Percentiles rank a stretch among this genome's conserved stretches.
Evolutionary conservation across 371 early-diverging fungal genomes (phyloP).

Genomic region (Coemansia sp.): DNA sequence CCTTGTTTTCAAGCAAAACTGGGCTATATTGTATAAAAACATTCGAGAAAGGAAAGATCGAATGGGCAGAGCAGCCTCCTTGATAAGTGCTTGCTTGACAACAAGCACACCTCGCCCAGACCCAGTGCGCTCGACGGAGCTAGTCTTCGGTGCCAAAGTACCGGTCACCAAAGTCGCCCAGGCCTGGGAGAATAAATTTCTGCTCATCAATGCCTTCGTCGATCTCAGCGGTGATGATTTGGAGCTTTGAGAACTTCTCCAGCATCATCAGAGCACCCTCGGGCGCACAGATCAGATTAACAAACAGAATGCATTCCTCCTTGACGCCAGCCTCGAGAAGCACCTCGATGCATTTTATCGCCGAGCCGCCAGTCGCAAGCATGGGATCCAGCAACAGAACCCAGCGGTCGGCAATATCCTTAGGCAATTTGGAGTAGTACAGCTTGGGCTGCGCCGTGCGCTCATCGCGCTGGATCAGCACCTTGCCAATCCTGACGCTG

Average conservation of each 20-base stretch:
- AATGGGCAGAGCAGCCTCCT: too few relatives aligned
- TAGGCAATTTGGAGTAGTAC: constrained; percentile 89
- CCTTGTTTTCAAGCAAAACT: too few relatives aligned
- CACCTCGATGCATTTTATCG: constrained; percentile 87
- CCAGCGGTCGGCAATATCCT: constrained; percentile 81
- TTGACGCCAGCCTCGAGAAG: constrained; percentile 81
- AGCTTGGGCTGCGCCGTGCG: constrained; percentile 88
- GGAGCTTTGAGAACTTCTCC: constrained; percentile 70
- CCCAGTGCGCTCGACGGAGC: not conserved
- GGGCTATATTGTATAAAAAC: too few relatives aligned
- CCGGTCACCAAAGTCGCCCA: constrained; percentile 91
- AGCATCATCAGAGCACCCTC: constrained; percentile 82
- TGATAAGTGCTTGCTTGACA: too few relatives aligned
- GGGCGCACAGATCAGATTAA: constrained; percentile 80
- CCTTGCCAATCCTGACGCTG: constrained; percentile 91
- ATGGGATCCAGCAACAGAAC: constrained; percentile 90
- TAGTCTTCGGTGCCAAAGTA: constrained; percentile 63
- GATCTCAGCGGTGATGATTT: constrained; percentile 83
- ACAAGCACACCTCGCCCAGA: not conserved
- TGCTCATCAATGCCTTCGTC: constrained; percentile 80
- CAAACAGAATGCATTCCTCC: constrained; percentile 81
- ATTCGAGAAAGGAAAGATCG: too few relatives aligned
- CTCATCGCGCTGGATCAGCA: constrained; percentile 93
- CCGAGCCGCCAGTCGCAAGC: constrained; percentile 96
- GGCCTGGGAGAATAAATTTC: constrained; percentile 90